A percentile compares a stretch with the other conserved stretches of the same genome.
These are phyloP conservation scores for Collybia nuda DNA, from an alignment of 768 basidiomycete genomes.

Conservation along the genomic window DNA sequence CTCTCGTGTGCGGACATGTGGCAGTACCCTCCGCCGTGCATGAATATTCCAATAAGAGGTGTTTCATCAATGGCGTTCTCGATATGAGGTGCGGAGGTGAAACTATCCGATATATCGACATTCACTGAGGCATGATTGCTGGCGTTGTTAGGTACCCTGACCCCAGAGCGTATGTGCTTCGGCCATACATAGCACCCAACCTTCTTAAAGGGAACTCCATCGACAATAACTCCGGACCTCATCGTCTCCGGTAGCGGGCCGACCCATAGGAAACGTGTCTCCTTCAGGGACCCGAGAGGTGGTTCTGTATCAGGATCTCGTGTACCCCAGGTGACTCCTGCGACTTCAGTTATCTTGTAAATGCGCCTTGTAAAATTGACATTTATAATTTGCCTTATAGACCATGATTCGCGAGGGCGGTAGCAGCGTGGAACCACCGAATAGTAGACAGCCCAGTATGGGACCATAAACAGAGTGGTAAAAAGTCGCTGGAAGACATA, in stretches of 20 bases:
- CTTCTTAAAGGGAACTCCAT: slow-evolving; percentile 35
- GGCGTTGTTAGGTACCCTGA: slow-evolving; percentile 7
- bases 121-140: neutral
- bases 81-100: slow-evolving; percentile 16
- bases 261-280: slow-evolving; percentile 51
- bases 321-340: slow-evolving; percentile 55
- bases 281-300: slow-evolving; percentile 28
- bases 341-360: slow-evolving; percentile 53
- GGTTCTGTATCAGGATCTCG: slow-evolving; percentile 42
- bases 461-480: slow-evolving; percentile 48
- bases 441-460: slow-evolving; percentile 45
- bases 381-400: slow-evolving; percentile 45
- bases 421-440: slow-evolving; percentile 37
- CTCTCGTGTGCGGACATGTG: slow-evolving; percentile 58
- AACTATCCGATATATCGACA: neutral
- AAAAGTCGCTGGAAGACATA: slow-evolving; percentile 48
- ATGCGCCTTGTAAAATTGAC: slow-evolving; percentile 54
- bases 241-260: slow-evolving; percentile 37
- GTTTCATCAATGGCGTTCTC: slow-evolving; percentile 21
- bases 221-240: slow-evolving; percentile 41
- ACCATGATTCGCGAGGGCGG: slow-evolving; percentile 52
- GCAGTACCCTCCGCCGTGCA: slow-evolving; percentile 57
- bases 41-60: slow-evolving; percentile 45
- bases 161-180: slow-evolving; percentile 21
- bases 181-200: slow-evolving; percentile 54